Evolutionary conservation across 495 filamentous ascomycete genomes (phyloP), one percentile per base, ranked within the genome.

Genomic region (Hypoxylon lenormandii): DNA sequence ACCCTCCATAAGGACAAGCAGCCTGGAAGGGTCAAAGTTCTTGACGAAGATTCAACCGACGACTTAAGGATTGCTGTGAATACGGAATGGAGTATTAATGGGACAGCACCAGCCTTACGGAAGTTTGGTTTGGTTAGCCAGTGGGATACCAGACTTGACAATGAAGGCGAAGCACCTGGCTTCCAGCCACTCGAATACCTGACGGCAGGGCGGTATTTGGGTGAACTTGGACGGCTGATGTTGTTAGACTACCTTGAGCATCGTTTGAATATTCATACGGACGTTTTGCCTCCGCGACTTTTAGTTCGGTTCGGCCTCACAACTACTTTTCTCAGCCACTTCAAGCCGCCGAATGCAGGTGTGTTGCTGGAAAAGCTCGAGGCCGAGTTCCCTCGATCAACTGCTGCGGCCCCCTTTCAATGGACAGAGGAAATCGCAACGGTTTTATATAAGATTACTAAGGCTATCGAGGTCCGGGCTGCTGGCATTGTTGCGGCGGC

Each of bases 181-280:
- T 94, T 94, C 71, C 91, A 94, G 72, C 92, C 92, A 0, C 88
- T 94, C 56, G 92, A 96, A 77, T 93, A 94, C 75, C 92, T 96
- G 90, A 93, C 91, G 0, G 86, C 90, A 15, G 92, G 92, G 0
- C 84, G 91, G 15, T 96, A 96, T 72, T 83, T 96, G 13, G 92
- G 92, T 46, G 92, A 94, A 80, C 82, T 96, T n/a, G 88, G 87
- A 22, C 85, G 92, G 8, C 73, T 94, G 5, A 87, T 92, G 18
- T 82, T 90, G 42, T 77, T 89, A 28, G 90, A 93, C 64, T 89
- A 90, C 59, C 79, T 92, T 22, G 81, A 80, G 1, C 82, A 82
- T 18, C 66, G 83, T 7, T 64, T 80, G 8, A 72, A 76, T 16
- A 48, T 80, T 2, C 57, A 74, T 3, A 50, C 76, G 15, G 74